Evolutionary conservation across 2,329 filamentous ascomycete genomes (phyloP), one percentile per base, ranked within the genome.

Genomic region (Laburnicola sp.): DNA sequence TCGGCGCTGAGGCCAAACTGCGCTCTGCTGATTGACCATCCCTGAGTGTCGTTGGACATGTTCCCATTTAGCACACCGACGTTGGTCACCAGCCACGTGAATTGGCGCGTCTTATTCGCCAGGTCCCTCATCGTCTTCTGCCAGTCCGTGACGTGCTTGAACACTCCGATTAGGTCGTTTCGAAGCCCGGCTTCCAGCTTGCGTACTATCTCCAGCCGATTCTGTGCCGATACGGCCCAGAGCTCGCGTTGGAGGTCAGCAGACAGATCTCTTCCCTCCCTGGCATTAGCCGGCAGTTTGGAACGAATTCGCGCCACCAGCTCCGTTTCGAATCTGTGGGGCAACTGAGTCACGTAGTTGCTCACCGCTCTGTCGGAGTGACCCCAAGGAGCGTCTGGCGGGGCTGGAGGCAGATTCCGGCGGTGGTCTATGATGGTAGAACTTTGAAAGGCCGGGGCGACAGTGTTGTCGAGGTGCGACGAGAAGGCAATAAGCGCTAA

Each of bases 141-240:
- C 72, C 71, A 75, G 61, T 74, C 69, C 16, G 57, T 58, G 26
- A 74, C 69, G 30, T 63, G 66, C 58, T 68, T 67, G 55, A 70
- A 63, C n/a, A 70, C 27, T 6, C 71, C 69, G 10, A 70, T 53
- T 25, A 65, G 4, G 55, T 74, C 70, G 54, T 74, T 72, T 36
- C 54, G 63, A 35, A 67, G 54, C 11, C 66, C 65, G 31, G 48
- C 45, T 49, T 59, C 48, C 27, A 60, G 8, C 37, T 64, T 68
- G 11, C 36, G 43, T 25, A 56, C 51, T 31, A 74, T 64, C 44
- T 70, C 65, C 22, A 30, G 55, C 35, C 69, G 64, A 16, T 60
- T 65, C 3, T 48, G 55, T 40, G 62, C 57, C 26, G 70, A 66
- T 0, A 56, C 72, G 5, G 54, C 51, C 51, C 71, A 70, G 34